Evolutionary conservation across 345 rosid genomes (phyloP).

Genomic region (Tarenaya hassleriana): DNA sequence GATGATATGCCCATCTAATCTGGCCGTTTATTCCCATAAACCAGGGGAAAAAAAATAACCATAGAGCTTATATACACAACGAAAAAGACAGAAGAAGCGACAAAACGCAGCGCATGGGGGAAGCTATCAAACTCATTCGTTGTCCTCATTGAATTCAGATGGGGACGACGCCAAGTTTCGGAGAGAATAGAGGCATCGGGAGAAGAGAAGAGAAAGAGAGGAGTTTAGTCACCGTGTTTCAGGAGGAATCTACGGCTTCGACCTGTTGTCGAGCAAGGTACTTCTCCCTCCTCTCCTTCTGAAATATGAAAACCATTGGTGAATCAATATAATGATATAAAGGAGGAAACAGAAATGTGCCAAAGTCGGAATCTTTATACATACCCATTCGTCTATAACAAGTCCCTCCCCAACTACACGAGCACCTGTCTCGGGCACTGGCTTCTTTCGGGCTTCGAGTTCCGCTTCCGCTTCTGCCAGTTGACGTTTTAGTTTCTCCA

Average conservation of each 20-base stretch:
- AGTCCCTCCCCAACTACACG: slow-evolving; percentile 86
- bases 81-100: too few relatives aligned
- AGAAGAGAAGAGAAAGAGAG: too few relatives aligned
- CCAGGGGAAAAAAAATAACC: too few relatives aligned
- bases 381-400: slow-evolving; percentile 97
- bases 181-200: not conserved
- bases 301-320: slow-evolving; percentile 22
- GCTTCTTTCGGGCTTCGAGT: slow-evolving; percentile 77
- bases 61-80: too few relatives aligned
- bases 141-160: too few relatives aligned
- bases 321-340: not conserved
- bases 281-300: slow-evolving; percentile 96
- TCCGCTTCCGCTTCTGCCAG: slow-evolving; percentile 95
- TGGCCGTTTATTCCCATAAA: too few relatives aligned
- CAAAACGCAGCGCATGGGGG: too few relatives aligned
- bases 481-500: slow-evolving; percentile 82
- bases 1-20: too few relatives aligned
- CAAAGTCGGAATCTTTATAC: not conserved
- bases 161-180: not conserved
- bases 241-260: slow-evolving; percentile 33
- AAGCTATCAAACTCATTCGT: too few relatives aligned
- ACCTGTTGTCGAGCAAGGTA: slow-evolving; percentile 87
- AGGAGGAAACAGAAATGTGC: not conserved
- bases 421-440: slow-evolving; percentile 75
- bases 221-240: slow-evolving; percentile 7